These are phyloP conservation scores for Xylaria sp. DNA, from an alignment of 2,329 filamentous ascomycete genomes.

Conservation along the genomic window DNA sequence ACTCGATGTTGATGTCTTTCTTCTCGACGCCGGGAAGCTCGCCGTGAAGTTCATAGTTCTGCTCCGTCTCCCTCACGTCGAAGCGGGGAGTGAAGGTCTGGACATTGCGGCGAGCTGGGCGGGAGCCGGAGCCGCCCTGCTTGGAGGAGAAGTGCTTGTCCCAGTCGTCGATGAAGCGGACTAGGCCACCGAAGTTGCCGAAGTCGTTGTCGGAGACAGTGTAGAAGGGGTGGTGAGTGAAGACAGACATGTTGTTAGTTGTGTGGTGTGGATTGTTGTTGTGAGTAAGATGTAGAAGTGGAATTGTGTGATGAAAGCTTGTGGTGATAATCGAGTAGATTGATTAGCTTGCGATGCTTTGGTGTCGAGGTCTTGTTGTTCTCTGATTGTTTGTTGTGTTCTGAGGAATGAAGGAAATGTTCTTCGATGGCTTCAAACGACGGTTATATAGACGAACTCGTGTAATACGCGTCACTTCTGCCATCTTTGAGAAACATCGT, in stretches of 20 bases:
- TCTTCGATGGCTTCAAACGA: slow-evolving; percentile 32
- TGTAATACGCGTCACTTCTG: slow-evolving; percentile 40
- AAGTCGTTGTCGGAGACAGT: slow-evolving; percentile 61
- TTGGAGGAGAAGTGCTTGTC: slow-evolving; percentile 61
- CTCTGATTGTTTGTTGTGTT: slow-evolving; percentile 44
- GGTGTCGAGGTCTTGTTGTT: slow-evolving; percentile 41
- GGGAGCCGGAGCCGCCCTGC: slow-evolving; percentile 42
- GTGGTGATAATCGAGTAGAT: slow-evolving; percentile 29
- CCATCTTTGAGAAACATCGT: slow-evolving; percentile 45
- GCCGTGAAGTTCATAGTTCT: slow-evolving; percentile 80
- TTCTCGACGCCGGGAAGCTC: slow-evolving; percentile 82
- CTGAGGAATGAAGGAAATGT: slow-evolving; percentile 43
- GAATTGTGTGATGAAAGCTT: slow-evolving; percentile 27
- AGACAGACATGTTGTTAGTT: slow-evolving; percentile 67
- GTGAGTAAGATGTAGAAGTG: slow-evolving; percentile 17
- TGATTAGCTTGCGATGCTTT: slow-evolving; percentile 27
- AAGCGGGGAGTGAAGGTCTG: slow-evolving; percentile 78
- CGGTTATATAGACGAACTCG: slow-evolving; percentile 49
- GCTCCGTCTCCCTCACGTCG: slow-evolving; percentile 76
- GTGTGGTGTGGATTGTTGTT: slow-evolving; percentile 40
- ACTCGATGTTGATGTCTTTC: slow-evolving; percentile 80
- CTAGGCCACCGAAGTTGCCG: slow-evolving; percentile 69
- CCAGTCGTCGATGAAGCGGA: slow-evolving; percentile 73
- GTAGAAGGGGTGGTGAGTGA: slow-evolving; percentile 63
- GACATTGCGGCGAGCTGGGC: slow-evolving; percentile 31